Conservation (phyloP, 1,139 yeast genomes). For the Hanseniaspora gamundiae region DNA sequence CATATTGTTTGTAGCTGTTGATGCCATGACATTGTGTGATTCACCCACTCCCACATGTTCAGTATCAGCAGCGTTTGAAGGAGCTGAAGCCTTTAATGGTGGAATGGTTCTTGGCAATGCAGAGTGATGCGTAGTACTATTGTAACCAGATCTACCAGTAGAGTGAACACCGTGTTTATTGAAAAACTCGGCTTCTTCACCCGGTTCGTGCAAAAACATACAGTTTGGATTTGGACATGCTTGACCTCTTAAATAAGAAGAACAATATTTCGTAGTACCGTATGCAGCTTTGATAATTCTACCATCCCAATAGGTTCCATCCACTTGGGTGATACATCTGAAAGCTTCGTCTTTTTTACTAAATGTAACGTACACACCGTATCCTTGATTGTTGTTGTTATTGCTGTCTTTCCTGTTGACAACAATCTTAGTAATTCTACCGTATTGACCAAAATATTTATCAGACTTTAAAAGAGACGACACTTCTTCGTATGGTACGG, state of each 20-base stretch:
- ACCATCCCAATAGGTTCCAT: slow-evolving; percentile 90
- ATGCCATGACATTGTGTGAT: background rate
- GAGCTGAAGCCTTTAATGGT: slow-evolving; percentile 40
- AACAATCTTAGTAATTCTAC: slow-evolving; percentile 87
- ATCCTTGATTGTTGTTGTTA: slow-evolving; percentile 54
- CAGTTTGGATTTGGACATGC: slow-evolving; percentile 98
- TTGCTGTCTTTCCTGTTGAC: slow-evolving; percentile 56
- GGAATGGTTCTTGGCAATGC: slow-evolving; percentile 24
- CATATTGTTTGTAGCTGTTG: background rate
- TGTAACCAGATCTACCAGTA: slow-evolving; percentile 1
- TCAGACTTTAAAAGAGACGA: slow-evolving; percentile 79
- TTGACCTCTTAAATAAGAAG: slow-evolving; percentile 87
- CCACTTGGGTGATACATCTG: slow-evolving; percentile 82
- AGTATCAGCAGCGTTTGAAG: slow-evolving; percentile 7
- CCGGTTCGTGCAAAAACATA: slow-evolving; percentile 98
- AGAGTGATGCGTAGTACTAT: slow-evolving; percentile 6
- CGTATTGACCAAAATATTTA: slow-evolving; percentile 94
- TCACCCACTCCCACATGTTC: slow-evolving; percentile 2
- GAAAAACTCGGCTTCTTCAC: slow-evolving; percentile 96
- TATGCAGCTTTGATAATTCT: slow-evolving; percentile 82
- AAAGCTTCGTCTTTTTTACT: slow-evolving; percentile 90
- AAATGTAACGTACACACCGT: slow-evolving; percentile 93
- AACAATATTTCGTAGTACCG: slow-evolving; percentile 97
- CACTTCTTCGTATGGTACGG: slow-evolving; percentile 67
- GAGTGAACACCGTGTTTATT: slow-evolving; percentile 36